Conservation (phyloP, 345 rosid species). For the Balakata baccata region DNA sequence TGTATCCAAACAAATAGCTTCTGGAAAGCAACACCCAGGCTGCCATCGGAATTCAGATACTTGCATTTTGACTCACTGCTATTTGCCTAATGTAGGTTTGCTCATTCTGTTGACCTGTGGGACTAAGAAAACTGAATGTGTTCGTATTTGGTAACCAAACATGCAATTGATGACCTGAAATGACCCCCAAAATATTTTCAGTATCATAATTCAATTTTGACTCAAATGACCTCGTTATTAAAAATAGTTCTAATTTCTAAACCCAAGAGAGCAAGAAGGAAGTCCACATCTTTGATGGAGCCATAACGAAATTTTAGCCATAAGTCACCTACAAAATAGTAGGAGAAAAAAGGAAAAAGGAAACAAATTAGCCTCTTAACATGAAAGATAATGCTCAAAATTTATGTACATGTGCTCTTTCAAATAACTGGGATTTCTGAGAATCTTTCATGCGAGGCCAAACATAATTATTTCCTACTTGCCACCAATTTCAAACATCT, state of each 20-base stretch:
- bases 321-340: conserved; percentile 11
- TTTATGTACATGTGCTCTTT: background rate
- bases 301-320: conserved; percentile 10
- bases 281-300: conserved; percentile 15
- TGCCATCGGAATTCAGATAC: background rate
- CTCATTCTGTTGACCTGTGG: background rate
- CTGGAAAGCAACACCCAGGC: background rate
- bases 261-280: conserved; percentile 2
- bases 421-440: background rate
- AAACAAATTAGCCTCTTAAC: conserved; percentile 2
- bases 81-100: background rate
- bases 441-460: background rate
- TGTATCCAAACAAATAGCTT: background rate
- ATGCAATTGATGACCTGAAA: background rate
- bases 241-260: background rate
- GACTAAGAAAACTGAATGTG: too few relatives aligned
- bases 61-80: background rate
- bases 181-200: background rate
- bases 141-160: background rate
- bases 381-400: background rate
- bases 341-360: background rate
- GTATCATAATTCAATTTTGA: background rate
- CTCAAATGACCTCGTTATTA: conserved; percentile 4
- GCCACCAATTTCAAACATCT: background rate
- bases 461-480: background rate